These are phyloP conservation scores for Penicillium tannophilum DNA, from an alignment of 495 filamentous ascomycete genomes.

Conservation along the genomic window DNA sequence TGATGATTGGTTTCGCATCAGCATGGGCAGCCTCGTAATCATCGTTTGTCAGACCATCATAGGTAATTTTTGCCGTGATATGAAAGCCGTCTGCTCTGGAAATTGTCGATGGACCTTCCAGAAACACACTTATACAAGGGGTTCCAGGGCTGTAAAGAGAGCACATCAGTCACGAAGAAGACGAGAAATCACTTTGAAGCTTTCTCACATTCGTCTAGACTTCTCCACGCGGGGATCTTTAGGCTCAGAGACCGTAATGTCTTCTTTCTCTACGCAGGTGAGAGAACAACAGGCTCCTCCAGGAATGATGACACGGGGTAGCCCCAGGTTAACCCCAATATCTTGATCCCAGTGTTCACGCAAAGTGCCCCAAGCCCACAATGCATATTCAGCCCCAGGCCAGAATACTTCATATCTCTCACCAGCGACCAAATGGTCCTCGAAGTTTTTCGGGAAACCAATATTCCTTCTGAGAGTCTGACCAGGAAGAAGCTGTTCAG, in stretches of 20 bases:
- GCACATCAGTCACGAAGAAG: conserved; percentile 1
- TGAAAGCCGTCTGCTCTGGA: conserved; percentile 1
- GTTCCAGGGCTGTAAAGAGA: conserved; percentile 9
- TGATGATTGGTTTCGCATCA: conserved; percentile 4
- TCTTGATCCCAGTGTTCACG: conserved; percentile 8
- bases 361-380: conserved; percentile 17
- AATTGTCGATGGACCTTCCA: conserved; percentile 8
- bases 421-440: conserved; percentile 11
- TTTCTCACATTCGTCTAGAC: conserved; percentile 9
- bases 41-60: conserved; percentile 5
- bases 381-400: conserved; percentile 16
- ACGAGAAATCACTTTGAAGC: background rate
- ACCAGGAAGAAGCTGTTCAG: too few relatives aligned
- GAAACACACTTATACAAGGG: conserved; percentile 6
- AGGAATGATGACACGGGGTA: conserved; percentile 2
- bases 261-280: background rate
- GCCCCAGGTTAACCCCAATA: conserved; percentile 3
- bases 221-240: background rate
- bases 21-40: background rate
- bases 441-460: background rate
- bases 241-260: background rate
- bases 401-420: conserved; percentile 17
- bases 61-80: conserved; percentile 7
- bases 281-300: conserved; percentile 5
- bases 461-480: too few relatives aligned